Percentiles rank a stretch among this genome's conserved stretches.
Conservation (phyloP, 169 alveolate genomes). For the Perkinsus chesapeaki region DNA sequence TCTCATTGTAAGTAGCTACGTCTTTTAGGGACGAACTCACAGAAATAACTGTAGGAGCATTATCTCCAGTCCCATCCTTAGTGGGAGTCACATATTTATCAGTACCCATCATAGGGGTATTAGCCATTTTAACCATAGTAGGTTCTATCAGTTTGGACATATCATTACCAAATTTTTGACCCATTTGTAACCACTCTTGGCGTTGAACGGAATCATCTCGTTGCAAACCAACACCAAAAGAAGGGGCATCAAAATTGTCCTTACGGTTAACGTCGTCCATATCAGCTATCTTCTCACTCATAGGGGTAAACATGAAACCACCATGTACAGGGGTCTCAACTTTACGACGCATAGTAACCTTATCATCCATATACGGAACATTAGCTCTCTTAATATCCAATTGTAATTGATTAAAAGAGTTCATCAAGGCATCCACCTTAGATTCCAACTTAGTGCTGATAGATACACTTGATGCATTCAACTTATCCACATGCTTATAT, state of each 20-base stretch:
- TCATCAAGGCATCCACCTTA: neutral
- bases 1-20: neutral
- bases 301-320: neutral
- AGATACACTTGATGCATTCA: too few relatives aligned
- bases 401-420: neutral
- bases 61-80: neutral
- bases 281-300: neutral
- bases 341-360: neutral
- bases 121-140: neutral
- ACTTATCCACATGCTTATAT: too few relatives aligned
- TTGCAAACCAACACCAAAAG: neutral
- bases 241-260: neutral
- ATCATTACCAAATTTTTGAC: neutral
- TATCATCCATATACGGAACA: neutral
- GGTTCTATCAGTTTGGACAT: too few relatives aligned
- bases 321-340: neutral
- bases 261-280: neutral
- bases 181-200: neutral
- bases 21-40: neutral
- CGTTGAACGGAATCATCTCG: neutral
- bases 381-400: too few relatives aligned
- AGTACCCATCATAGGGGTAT: neutral
- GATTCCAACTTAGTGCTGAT: too few relatives aligned
- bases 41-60: neutral
- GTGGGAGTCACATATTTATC: neutral